Conservation (phyloP, 2,329 filamentous ascomycete genomes). For the Pestalotiopsis sp. region DNA sequence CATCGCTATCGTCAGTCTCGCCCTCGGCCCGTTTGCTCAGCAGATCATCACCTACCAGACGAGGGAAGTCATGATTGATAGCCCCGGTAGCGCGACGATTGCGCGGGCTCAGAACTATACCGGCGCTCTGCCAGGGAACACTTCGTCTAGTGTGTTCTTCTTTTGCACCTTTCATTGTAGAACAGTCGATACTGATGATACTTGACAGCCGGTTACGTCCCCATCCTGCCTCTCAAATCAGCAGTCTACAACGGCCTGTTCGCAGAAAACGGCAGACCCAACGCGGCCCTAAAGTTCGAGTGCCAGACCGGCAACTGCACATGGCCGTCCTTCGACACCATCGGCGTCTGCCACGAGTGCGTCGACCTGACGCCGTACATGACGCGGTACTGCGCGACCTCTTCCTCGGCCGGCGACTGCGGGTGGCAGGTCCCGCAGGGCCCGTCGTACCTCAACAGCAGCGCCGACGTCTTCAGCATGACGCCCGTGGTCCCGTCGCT, state of each 20-base stretch:
- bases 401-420: constrained; percentile 18
- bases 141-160: constrained; percentile 21
- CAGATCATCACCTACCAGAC: constrained; percentile 33
- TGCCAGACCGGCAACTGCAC: constrained; percentile 33
- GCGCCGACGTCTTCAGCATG: constrained; percentile 34
- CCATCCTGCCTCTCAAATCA: constrained; percentile 34
- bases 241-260: constrained; percentile 38
- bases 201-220: constrained; percentile 29
- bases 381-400: constrained; percentile 23
- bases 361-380: constrained; percentile 32
- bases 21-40: constrained; percentile 34
- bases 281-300: constrained; percentile 26
- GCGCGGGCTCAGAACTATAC: constrained; percentile 30
- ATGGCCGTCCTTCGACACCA: constrained; percentile 29
- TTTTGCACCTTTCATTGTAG: too few species aligned
- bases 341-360: constrained; percentile 30
- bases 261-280: constrained; percentile 32
- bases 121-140: constrained; percentile 27
- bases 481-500: constrained; percentile 29
- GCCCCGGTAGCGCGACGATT: constrained; percentile 25
- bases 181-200: not conserved
- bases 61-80: constrained; percentile 20
- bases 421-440: constrained; percentile 33
- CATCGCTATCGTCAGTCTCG: constrained; percentile 29
- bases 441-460: constrained; percentile 21